These are phyloP conservation scores for Lachnellula subtilissima DNA, from an alignment of 2,329 filamentous ascomycete genomes.

Conservation along the genomic window DNA sequence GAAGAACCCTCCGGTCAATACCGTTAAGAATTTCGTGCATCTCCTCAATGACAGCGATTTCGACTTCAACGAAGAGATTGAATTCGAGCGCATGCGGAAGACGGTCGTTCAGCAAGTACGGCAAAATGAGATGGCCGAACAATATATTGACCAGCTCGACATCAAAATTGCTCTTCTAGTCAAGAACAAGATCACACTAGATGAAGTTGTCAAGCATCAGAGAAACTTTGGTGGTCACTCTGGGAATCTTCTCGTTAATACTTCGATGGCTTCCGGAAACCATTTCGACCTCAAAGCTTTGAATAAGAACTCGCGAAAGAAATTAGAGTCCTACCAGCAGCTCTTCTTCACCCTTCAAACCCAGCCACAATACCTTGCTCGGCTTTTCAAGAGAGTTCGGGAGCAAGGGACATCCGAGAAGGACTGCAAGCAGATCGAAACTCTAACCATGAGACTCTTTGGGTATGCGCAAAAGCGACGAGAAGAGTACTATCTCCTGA, in stretches of 20 bases:
- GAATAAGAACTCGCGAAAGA: constrained; percentile 93
- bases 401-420: constrained; percentile 84
- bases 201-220: constrained; percentile 95
- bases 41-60: constrained; percentile 97
- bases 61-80: constrained; percentile 97
- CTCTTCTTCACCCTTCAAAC: constrained; percentile 97
- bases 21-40: constrained; percentile 97
- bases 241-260: constrained; percentile 78
- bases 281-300: constrained; percentile 95
- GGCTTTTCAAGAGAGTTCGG: constrained; percentile 77
- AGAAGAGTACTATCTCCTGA: constrained; percentile 94
- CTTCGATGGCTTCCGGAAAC: constrained; percentile 81
- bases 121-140: constrained; percentile 93
- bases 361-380: constrained; percentile 87
- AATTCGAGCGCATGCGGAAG: constrained; percentile 91
- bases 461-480: constrained; percentile 95
- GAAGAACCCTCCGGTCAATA: constrained; percentile 93
- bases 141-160: constrained; percentile 96
- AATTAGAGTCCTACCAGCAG: constrained; percentile 94
- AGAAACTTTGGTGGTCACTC: constrained; percentile 91
- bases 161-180: constrained; percentile 98
- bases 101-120: constrained; percentile 95
- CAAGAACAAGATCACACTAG: constrained; percentile 98
- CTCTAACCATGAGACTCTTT: constrained; percentile 92
- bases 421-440: constrained; percentile 87